Evolutionary conservation across 257 asterid genomes (phyloP).

Genomic region (Rauvolfia tetraphylla): DNA sequence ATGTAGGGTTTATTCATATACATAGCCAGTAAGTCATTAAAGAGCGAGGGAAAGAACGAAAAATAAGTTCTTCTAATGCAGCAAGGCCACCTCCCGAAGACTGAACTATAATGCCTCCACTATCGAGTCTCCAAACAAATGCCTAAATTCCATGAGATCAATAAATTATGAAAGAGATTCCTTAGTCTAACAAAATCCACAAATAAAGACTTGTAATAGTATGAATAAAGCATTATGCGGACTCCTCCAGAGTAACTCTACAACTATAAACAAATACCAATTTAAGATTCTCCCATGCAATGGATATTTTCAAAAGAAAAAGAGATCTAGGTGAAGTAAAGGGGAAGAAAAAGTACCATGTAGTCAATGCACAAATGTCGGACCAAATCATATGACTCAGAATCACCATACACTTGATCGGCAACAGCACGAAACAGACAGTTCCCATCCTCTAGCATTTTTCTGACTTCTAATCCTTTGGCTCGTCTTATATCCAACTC

Average conservation of each 20-base stretch:
- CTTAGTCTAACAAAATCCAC: background rate
- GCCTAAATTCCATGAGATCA: background rate
- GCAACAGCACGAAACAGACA: slow-evolving; percentile 99
- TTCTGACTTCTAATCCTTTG: slow-evolving; percentile 89
- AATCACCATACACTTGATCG: slow-evolving; percentile 98
- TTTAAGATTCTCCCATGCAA: background rate
- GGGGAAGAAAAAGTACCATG: slow-evolving; percentile 54
- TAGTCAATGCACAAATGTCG: slow-evolving; percentile 99
- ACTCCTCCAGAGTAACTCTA: background rate
- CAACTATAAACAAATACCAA: background rate
- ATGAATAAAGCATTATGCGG: background rate
- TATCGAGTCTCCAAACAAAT: background rate
- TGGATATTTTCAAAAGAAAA: slow-evolving; percentile 11
- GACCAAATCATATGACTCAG: slow-evolving; percentile 77
- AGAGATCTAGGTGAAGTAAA: background rate
- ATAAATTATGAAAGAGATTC: background rate
- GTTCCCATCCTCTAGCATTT: slow-evolving; percentile 94
- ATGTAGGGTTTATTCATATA: background rate
- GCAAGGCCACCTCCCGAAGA: background rate
- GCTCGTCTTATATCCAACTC: slow-evolving; percentile 81
- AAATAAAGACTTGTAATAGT: background rate
- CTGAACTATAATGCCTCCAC: background rate
- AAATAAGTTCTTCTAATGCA: background rate
- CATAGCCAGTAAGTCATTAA: background rate
- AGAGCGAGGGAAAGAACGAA: background rate